Evolutionary conservation across 768 basidiomycete genomes (phyloP).

Genomic region (Boletus vinaceobasis): DNA sequence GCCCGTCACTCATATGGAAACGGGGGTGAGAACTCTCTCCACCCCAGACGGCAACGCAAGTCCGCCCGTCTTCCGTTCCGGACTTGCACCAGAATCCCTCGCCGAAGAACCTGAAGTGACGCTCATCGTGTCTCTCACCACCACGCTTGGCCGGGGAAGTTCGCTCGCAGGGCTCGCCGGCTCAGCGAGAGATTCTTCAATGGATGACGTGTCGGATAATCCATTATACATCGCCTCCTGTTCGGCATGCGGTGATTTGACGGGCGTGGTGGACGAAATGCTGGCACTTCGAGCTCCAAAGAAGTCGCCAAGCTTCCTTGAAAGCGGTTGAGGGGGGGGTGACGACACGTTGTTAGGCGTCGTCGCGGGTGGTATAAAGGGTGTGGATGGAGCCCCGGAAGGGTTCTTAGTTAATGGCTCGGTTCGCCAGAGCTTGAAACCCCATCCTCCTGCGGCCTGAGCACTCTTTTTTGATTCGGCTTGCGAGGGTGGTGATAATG

Average conservation of each 20-base stretch:
- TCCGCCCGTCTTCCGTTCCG: constrained; percentile 22
- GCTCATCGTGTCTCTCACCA: constrained; percentile 30
- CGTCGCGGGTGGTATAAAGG: constrained; percentile 19
- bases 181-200: constrained; percentile 36
- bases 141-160: constrained; percentile 22
- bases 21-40: constrained; percentile 23
- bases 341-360: constrained; percentile 21
- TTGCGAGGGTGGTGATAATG: constrained; percentile 19
- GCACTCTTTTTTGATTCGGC: constrained; percentile 32
- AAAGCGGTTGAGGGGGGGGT: constrained; percentile 43
- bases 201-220: constrained; percentile 34
- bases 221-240: constrained; percentile 25
- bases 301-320: constrained; percentile 68
- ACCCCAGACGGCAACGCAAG: constrained; percentile 11
- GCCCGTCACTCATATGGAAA: constrained; percentile 28
- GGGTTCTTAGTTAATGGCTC: constrained; percentile 32
- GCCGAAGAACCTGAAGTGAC: constrained; percentile 25
- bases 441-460: constrained; percentile 48
- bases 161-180: constrained; percentile 33
- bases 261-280: constrained; percentile 42
- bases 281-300: constrained; percentile 55
- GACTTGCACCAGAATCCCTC: constrained; percentile 27
- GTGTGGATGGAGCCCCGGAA: constrained; percentile 27
- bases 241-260: constrained; percentile 23
- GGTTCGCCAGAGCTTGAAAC: constrained; percentile 67